Conservation (phyloP, 2,329 filamentous ascomycete genomes). For the Lithohypha guttulata region DNA sequence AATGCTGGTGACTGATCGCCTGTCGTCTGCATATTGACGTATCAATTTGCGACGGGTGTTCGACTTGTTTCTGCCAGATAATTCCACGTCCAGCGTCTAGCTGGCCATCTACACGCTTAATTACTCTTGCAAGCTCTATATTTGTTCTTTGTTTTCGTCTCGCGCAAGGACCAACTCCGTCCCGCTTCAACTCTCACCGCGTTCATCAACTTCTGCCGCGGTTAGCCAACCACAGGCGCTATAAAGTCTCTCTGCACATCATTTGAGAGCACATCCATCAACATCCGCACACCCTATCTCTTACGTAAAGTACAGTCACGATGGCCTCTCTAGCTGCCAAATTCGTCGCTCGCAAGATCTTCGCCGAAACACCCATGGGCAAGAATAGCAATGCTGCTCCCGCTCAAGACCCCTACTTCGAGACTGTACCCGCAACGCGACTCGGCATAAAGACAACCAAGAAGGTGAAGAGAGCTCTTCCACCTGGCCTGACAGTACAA, state of each 20-base stretch:
- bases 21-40: slow-evolving; percentile 2
- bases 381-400: slow-evolving; percentile 35
- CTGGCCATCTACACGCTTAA: too few relatives aligned
- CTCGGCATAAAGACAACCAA: slow-evolving; percentile 55
- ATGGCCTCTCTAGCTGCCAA: slow-evolving; percentile 48
- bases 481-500: slow-evolving; percentile 68
- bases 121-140: too few relatives aligned
- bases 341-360: slow-evolving; percentile 45
- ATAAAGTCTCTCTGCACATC: neutral
- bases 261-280: neutral
- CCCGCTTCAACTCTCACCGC: neutral
- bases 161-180: too few relatives aligned
- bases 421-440: slow-evolving; percentile 64
- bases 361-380: slow-evolving; percentile 47
- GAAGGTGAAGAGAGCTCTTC: slow-evolving; percentile 75
- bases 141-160: too few relatives aligned
- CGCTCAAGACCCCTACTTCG: slow-evolving; percentile 76
- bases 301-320: too few relatives aligned
- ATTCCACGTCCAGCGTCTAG: too few relatives aligned
- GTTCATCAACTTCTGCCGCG: too few relatives aligned
- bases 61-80: too few relatives aligned
- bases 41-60: slow-evolving; percentile 2
- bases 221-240: too few relatives aligned
- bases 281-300: slow-evolving; percentile 1
- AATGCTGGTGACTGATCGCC: neutral